phyloP scores from a whole-genome alignment of 2,329 filamentous ascomycete genomes.

The Boeremia lycopersici region DNA sequence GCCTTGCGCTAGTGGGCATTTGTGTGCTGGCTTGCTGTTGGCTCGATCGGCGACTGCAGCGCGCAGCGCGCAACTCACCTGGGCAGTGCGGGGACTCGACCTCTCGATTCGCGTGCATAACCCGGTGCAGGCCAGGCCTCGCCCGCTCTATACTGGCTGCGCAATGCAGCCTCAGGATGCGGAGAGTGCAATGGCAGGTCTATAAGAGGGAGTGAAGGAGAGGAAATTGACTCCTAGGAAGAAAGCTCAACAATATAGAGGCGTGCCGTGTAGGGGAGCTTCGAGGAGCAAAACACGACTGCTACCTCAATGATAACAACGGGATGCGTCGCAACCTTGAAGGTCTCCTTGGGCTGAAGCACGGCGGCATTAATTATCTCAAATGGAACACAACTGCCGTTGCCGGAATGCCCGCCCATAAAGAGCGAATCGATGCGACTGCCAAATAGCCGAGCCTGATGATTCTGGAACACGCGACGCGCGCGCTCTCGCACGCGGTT shows the following conservation, averaged over 20 bases:
- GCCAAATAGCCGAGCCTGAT: background rate
- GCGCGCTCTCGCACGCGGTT: conserved; percentile 15
- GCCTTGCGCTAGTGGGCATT: conserved; percentile 4
- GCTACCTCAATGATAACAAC: background rate
- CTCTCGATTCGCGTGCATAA: conserved; percentile 10
- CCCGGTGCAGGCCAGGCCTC: conserved; percentile 3
- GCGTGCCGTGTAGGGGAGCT: background rate
- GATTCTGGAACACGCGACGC: conserved; percentile 19
- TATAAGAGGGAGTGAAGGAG: background rate
- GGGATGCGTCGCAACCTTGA: conserved; percentile 4
- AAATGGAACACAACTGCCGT: conserved; percentile 10
- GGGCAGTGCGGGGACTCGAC: conserved; percentile 8
- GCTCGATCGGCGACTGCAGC: conserved; percentile 15
- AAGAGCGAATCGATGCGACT: conserved; percentile 27
- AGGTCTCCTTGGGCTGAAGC: conserved; percentile 11
- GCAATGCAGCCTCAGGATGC: background rate
- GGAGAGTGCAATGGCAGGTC: background rate
- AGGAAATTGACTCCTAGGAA: background rate
- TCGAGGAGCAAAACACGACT: background rate
- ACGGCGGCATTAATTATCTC: conserved; percentile 17
- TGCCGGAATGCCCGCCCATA: conserved; percentile 22
- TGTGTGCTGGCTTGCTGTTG: conserved; percentile 3
- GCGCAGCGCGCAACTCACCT: background rate
- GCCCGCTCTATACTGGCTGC: background rate
- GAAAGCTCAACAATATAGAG: background rate